phyloP scores from a whole-genome alignment of 1,284 basidiomycete species.

The Cutaneotrichosporon spelunceum region DNA sequence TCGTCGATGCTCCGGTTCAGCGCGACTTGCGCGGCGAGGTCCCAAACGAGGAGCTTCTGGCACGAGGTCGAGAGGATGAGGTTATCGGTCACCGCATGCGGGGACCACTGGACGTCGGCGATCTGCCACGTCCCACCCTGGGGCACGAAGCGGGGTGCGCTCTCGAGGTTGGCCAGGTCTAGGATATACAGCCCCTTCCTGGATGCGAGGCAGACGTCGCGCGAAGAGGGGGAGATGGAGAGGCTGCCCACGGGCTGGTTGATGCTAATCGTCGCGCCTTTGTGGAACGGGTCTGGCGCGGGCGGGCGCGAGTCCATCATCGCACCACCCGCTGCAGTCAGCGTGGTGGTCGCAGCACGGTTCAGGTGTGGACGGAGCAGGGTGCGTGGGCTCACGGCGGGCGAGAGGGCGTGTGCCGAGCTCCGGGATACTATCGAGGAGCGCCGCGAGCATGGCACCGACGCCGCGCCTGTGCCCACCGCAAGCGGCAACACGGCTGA shows the following conservation, averaged over 20 bases:
- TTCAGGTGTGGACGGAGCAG: slow-evolving; percentile 32
- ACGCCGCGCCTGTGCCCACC: not conserved
- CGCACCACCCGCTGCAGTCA: slow-evolving; percentile 10
- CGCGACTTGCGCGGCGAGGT: slow-evolving; percentile 64
- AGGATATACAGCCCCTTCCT: slow-evolving; percentile 95
- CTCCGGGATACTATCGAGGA: slow-evolving; percentile 8
- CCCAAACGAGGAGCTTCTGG: slow-evolving; percentile 96
- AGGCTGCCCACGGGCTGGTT: slow-evolving; percentile 54
- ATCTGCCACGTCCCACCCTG: slow-evolving; percentile 97
- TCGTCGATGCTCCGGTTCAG: slow-evolving; percentile 75
- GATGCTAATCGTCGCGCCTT: slow-evolving; percentile 46
- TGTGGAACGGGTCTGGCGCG: slow-evolving; percentile 37
- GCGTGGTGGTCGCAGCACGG: slow-evolving; percentile 27
- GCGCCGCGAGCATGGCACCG: slow-evolving; percentile 10
- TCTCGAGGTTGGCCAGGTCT: slow-evolving; percentile 81
- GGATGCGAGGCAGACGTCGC: slow-evolving; percentile 57
- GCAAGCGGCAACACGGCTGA: slow-evolving; percentile 12
- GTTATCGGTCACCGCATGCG: slow-evolving; percentile 75
- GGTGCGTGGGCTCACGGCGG: slow-evolving; percentile 30
- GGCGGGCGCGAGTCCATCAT: not conserved
- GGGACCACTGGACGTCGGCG: slow-evolving; percentile 92
- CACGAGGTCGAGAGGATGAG: slow-evolving; percentile 94
- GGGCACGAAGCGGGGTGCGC: slow-evolving; percentile 86
- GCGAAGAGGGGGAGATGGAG: slow-evolving; percentile 51
- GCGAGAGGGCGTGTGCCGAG: not conserved